Evolutionary conservation across 805 yeast species (phyloP), one percentile per base, ranked within the genome.

Genomic region (Clavispora phyllophila): DNA sequence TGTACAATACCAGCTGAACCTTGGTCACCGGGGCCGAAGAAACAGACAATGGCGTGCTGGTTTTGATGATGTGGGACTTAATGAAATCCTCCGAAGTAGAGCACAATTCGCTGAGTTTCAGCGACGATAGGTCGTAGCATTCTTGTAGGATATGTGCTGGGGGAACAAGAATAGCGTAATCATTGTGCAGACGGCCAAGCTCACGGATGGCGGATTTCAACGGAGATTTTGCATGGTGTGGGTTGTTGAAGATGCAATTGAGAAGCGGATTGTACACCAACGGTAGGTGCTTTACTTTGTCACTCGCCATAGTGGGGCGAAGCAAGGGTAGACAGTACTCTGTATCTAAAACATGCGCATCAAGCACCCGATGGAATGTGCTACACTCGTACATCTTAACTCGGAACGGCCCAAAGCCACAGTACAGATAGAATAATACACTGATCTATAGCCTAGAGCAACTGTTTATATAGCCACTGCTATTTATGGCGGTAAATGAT

Each of bases 101-200:
- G 56, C 87, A 81, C 12, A 79, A 58, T 2, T 81, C 86, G 3
- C 55, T 57, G 41, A 79, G 69, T 18, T 39, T 45, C 18, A 50
- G 48, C 3, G 58, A 45, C 6, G 55, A 42, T 13, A 66, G 62
- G 45, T 69, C 72, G 31, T 51, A 53, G 37, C 51, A 50, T 18
- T 62, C 57, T 29, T 61, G 58, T 12, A 84, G 63, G 2, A 73
- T 60, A 22, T 61, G 56, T 0, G 83, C 63, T 5, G 79, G 77
- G 0, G 95, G 95, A 1, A 83, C 79, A n/a, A 86, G 56, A 12
- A 86, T 56, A 2, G 80, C 69, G 56, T 72, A 80, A n/a, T 73
- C 75, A 15, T 68, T 70, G 29, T 82, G 78, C 46, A 60, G 62
- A 34, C 54, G 58, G 2, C 68, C 52, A 19, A 83, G 53, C 39